Percentiles rank a stretch among this genome's conserved stretches.
Evolutionary conservation across 805 yeast species (phyloP).

Genomic region (Citeromyces nyonsensis): DNA sequence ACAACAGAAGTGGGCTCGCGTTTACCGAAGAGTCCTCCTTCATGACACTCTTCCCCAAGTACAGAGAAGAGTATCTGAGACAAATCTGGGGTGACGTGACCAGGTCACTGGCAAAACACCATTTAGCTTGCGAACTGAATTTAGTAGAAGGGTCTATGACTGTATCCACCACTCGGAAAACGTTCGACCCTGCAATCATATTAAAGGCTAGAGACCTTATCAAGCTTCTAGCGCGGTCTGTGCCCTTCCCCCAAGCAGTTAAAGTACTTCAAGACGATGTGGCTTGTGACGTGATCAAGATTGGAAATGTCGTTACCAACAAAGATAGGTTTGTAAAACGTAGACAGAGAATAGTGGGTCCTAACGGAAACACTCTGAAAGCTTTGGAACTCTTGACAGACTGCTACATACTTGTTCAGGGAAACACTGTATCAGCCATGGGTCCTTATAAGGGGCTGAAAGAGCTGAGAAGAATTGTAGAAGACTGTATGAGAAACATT

Average conservation of each 20-base stretch:
- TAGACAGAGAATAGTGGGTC: constrained; percentile 93
- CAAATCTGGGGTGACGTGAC: constrained; percentile 93
- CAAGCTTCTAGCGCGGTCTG: constrained; percentile 87
- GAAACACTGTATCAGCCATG: constrained; percentile 94
- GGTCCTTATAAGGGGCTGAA: constrained; percentile 91
- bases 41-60: constrained; percentile 91
- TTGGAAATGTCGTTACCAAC: constrained; percentile 76
- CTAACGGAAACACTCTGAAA: constrained; percentile 90
- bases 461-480: constrained; percentile 85
- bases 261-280: constrained; percentile 82
- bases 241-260: constrained; percentile 92
- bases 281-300: constrained; percentile 93
- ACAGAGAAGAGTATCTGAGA: constrained; percentile 81
- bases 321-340: constrained; percentile 91
- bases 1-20: constrained; percentile 72
- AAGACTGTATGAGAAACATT: constrained; percentile 91
- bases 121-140: constrained; percentile 73
- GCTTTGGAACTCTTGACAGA: constrained; percentile 91
- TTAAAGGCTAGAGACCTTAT: constrained; percentile 91
- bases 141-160: constrained; percentile 96
- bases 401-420: constrained; percentile 93
- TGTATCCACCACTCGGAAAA: constrained; percentile 88
- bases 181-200: constrained; percentile 88
- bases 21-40: constrained; percentile 94
- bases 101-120: constrained; percentile 52